Base-by-base conservation (phyloP, 2,329 filamentous ascomycete genomes). In the Davidsoniella eucalypti region DNA sequence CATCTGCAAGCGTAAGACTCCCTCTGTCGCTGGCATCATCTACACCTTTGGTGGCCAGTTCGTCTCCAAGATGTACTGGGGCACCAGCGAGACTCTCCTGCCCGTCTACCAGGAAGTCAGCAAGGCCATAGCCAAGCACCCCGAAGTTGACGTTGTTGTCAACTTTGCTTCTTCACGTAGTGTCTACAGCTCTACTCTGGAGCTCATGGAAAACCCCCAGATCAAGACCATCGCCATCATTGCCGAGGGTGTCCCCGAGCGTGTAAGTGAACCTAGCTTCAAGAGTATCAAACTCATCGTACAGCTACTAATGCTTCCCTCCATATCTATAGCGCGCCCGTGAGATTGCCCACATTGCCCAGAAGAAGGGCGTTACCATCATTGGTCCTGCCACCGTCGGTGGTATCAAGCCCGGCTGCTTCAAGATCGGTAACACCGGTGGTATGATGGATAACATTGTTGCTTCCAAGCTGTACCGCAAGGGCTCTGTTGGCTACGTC, bases 361-460 rank as follows among this genome's bases (percentile, higher is more conserved):
- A 92, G 73, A 90, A 95, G 80, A 98, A 96, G 83, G 90, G 90
- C 56, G 84, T 98, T 65, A 95, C 88, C 69, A 98, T 98, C 68
- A 95, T 98, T 64, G 92, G 92, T 57, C 92, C 92, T 57, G 92
- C 92, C 61, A 98, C 92, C 51, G 92, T 98, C 56, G 92, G 92
- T 79, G 92, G 92, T 63, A 96, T 98, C 74, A 98, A 96, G 80
- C 92, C 92, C 56, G 92, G 92, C 68, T 86, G 85, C 67, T 98
- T 90, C 84, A 98, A 96, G 80, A 98, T 98, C 58, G 92, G 92
- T 67, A 98, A 98, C 79, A 98, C 92, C 62, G 92, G 92, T 78
- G 92, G 92, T 70, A 98, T 98, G 92, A 98, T 98, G 92, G 92
- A 98, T 79, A 98, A 98, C 80, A 98, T 98, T 63, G 92, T 98